Evolutionary conservation across 371 early-diverging fungal species (phyloP).

Genomic region (Smittium mucronatum): DNA sequence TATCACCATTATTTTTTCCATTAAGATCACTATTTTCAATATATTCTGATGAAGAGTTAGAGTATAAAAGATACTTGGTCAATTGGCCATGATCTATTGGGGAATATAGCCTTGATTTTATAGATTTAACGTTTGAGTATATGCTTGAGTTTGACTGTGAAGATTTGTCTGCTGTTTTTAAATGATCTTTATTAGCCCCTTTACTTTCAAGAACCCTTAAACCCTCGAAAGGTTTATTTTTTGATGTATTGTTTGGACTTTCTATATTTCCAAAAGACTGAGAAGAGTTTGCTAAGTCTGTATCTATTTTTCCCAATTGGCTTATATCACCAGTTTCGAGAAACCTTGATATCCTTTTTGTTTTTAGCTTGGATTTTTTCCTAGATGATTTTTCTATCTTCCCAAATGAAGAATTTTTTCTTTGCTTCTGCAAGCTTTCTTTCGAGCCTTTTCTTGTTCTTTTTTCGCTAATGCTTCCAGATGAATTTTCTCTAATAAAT

Average conservation of each 20-base stretch:
- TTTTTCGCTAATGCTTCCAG: not conserved
- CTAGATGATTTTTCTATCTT: not conserved
- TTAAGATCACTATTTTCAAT: not conserved
- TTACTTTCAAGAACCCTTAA: not conserved
- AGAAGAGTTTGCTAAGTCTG: not conserved
- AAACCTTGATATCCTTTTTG: not conserved
- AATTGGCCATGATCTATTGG: not conserved
- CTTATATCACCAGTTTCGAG: not conserved
- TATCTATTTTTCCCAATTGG: not conserved
- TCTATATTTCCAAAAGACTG: not conserved
- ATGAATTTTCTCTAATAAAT: not conserved
- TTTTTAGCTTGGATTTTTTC: not conserved
- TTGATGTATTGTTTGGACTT: not conserved
- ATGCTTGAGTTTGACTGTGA: not conserved
- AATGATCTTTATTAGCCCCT: not conserved
- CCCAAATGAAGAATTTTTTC: not conserved
- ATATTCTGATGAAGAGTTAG: not conserved
- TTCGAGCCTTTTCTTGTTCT: not conserved
- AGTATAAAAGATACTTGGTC: not conserved
- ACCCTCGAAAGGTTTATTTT: not conserved
- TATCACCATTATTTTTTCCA: not conserved
- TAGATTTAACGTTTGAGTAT: not conserved
- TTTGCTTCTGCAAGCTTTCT: not conserved
- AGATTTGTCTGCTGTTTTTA: not conserved
- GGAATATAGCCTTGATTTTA: not conserved